phyloP scores from a whole-genome alignment of 1,139 yeast genomes.

The Meyerozyma carpophila region DNA sequence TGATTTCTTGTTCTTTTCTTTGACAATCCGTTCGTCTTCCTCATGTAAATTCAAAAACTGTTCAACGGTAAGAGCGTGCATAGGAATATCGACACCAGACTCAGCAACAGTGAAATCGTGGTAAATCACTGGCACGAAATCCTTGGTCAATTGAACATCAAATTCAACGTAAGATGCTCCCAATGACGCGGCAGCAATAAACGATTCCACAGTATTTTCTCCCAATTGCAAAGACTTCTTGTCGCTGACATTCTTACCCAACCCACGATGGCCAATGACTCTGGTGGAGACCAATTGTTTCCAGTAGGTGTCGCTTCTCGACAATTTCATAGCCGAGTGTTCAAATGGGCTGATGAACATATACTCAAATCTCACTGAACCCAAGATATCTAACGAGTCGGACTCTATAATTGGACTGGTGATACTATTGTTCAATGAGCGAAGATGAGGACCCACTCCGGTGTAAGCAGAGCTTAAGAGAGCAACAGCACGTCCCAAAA shows the following conservation, averaged over 20 bases:
- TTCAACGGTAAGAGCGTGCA: constrained; percentile 87
- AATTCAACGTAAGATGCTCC: constrained; percentile 94
- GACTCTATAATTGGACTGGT: constrained; percentile 78
- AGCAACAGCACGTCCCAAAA: constrained; percentile 86
- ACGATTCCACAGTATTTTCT: constrained; percentile 92
- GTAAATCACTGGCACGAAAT: constrained; percentile 84
- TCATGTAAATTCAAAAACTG: constrained; percentile 72
- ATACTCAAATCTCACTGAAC: constrained; percentile 71
- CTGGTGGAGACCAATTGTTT: constrained; percentile 82
- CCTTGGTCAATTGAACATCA: constrained; percentile 96
- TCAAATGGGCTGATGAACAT: constrained; percentile 66
- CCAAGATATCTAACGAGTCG: constrained; percentile 68
- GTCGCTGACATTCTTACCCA: constrained; percentile 76
- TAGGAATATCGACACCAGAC: constrained; percentile 93
- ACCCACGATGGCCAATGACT: constrained; percentile 94
- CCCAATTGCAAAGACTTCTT: constrained; percentile 85
- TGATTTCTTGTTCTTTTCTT: constrained; percentile 8
- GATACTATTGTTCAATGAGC: constrained; percentile 62
- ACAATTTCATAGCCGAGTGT: constrained; percentile 66
- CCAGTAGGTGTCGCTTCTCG: constrained; percentile 85
- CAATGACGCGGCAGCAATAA: constrained; percentile 92
- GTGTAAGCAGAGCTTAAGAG: constrained; percentile 60
- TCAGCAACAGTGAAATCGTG: constrained; percentile 96
- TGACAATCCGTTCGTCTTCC: constrained; percentile 12
- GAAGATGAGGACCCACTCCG: constrained; percentile 62